Conservation (phyloP, 192 early-diverging fungal species). For the Paraglomus brasilianum region DNA sequence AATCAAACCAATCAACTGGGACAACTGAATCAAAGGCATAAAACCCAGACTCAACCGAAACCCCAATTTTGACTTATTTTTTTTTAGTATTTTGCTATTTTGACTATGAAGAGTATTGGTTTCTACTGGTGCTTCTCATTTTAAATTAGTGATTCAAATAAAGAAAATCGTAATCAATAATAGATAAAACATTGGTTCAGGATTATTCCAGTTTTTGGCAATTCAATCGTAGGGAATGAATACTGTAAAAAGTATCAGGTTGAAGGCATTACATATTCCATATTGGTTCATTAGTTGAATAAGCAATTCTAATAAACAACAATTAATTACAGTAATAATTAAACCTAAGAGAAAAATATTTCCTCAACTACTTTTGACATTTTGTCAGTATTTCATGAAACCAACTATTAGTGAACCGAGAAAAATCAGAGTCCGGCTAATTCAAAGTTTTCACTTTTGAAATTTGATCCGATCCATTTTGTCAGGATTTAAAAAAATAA, state of each 20-base stretch:
- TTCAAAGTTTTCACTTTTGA: constrained; percentile 19
- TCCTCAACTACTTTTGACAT: background rate
- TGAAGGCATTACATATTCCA: constrained; percentile 21
- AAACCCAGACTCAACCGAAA: constrained; percentile 16
- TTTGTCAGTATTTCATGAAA: background rate
- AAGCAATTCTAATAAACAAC: constrained; percentile 15
- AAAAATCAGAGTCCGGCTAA: constrained; percentile 10
- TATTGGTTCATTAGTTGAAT: constrained; percentile 29
- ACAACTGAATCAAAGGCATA: constrained; percentile 23
- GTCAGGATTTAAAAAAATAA: constrained; percentile 7
- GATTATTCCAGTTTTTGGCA: background rate
- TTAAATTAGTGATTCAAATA: constrained; percentile 13
- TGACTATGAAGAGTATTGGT: constrained; percentile 13
- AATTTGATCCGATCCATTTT: constrained; percentile 2
- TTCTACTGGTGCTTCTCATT: constrained; percentile 9
- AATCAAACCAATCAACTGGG: constrained; percentile 6
- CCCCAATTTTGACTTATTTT: constrained; percentile 16
- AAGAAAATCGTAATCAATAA: constrained; percentile 9
- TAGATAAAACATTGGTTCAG: background rate
- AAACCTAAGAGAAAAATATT: constrained; percentile 11
- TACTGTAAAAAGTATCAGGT: constrained; percentile 20
- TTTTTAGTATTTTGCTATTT: constrained; percentile 8
- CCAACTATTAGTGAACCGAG: background rate
- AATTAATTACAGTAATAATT: constrained; percentile 28
- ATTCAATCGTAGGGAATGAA: constrained; percentile 7